Base-by-base conservation (phyloP, 129 eudicot genomes). In the Pseudognaphalium luteoalbum region DNA sequence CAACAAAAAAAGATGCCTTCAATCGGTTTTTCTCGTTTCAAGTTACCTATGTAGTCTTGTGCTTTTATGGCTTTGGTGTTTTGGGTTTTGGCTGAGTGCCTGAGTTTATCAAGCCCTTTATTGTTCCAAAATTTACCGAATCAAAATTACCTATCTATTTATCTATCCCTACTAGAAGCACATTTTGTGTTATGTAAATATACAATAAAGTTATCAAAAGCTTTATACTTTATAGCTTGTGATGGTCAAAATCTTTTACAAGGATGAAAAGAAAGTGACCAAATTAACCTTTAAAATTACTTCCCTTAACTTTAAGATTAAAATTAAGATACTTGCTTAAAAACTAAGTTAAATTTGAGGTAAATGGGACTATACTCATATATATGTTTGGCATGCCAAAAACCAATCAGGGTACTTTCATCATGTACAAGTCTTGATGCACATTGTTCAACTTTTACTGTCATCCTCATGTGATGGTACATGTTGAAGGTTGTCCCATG, bases 391-490 rank as follows among this genome's bases (percentile, higher is more conserved):
- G 73, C 73, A 76, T 28, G 65, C 72, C 51, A 34, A 66, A 76
- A 25, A 72, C 78, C 82, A 79, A 50, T 79, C 60, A 72, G 77
- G 29, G 78, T 79, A 79, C 83, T 35, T 39, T 41, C 35, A 41
- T 56, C 34, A 74, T 52, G 83, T 80, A 41, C 83, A 80, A 74
- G n/a, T 35, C 65, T 19, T 68, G 47, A 67, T 73, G 80, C 83
- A 30, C 22, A 80, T 30, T 35, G 64, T 67, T 74, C 83, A 74
- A 66, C 80, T 58, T 32, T 44, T 65, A 74, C 56, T 34, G 58
- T 25, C 61, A 79, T 30, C 79, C 37, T 60, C 80, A 74, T 74
- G 83, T 80, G 83, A 73, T 71, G 65, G 58, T 78, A 70, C 75
- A 66, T 29, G 22, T 66, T 76, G 35, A 51, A 59, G 71, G 21